Base-by-base conservation (phyloP, 1,284 basidiomycete species). In the Ceratobasidium sp. region DNA sequence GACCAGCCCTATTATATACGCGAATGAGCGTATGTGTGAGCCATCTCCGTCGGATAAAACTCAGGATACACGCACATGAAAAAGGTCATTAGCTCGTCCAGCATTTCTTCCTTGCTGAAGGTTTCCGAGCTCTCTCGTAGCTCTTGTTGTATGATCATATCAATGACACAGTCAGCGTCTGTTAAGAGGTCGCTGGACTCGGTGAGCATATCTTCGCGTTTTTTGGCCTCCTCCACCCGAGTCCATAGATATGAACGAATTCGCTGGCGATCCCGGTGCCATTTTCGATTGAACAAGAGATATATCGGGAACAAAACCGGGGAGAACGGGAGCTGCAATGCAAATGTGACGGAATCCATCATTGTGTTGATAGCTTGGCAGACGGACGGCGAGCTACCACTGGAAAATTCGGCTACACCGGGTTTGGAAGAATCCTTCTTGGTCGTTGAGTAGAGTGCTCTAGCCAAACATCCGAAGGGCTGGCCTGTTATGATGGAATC, bases 101-200 rank as follows among this genome's bases (percentile, higher is more conserved):
- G 21, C 16, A 67, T 21, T 26, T 67, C 64, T 8, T 21, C 32
- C 36, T 23, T 55, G 18, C 36, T 34, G 14, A 67, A 28, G 18
- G 5, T 14, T 12, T 67, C 64, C 14, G 64, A 14, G n/a, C 64
- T 36, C n/a, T 67, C 64, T 6, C 64, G 30, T 2, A 23, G n/a
- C 26, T 67, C 64, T 14, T 36, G 48, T 48, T 67, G 50, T 3
- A 67, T 28, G 21, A 55, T 26, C 64, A 67, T 67, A 43, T 67
- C 64, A 34, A 67, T n/a, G n/a, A 67, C 52, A 55, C 64, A 67
- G 26, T 67, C 64, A 2, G 64, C 64, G 28, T 67, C 64, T 1
- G 50, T 67, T 18, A 36, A 34, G 10, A 67, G 50, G 8, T 39
- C 59, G 12, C 28, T 12, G 28, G 39, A 4, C 6, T 45, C 21